Evolutionary conservation across 2,329 filamentous ascomycete genomes (phyloP).

Genomic region (Metarhizium album): DNA sequence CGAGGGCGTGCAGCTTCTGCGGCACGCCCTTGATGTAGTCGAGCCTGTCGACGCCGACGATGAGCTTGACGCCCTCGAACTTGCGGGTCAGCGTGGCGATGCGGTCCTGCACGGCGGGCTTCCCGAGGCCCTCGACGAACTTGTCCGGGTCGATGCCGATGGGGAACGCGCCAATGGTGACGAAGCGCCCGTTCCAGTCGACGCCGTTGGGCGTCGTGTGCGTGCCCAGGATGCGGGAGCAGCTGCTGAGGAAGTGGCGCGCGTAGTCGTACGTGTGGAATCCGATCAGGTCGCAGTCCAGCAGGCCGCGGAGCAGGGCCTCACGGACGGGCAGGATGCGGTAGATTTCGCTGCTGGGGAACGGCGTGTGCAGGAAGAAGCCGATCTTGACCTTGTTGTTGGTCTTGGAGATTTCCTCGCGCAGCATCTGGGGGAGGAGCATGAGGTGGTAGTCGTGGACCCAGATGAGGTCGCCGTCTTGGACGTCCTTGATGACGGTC

Average conservation of each 20-base stretch:
- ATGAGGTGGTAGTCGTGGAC: constrained; percentile 98
- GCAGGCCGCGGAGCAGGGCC: constrained; percentile 72
- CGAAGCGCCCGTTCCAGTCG: constrained; percentile 77
- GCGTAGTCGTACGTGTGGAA: constrained; percentile 99
- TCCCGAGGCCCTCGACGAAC: constrained; percentile 80
- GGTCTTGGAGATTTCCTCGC: constrained; percentile 69
- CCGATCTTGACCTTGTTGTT: constrained; percentile 95
- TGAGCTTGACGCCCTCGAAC: constrained; percentile 91
- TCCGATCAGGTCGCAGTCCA: constrained; percentile 90
- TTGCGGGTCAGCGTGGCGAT: constrained; percentile 78
- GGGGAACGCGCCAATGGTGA: constrained; percentile 89
- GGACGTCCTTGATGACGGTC: constrained; percentile 73
- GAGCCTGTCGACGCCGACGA: constrained; percentile 90
- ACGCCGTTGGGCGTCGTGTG: constrained; percentile 86
- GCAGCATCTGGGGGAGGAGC: constrained; percentile 90
- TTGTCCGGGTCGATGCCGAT: constrained; percentile 98
- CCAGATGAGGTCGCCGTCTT: constrained; percentile 93
- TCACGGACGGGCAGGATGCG: constrained; percentile 88
- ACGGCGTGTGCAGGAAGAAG: constrained; percentile 96
- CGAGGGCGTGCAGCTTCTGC: constrained; percentile 91
- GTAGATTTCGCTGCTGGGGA: constrained; percentile 95
- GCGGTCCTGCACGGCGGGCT: constrained; percentile 75
- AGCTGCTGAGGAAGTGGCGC: constrained; percentile 93
- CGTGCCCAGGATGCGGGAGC: constrained; percentile 76
- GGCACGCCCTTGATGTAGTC: constrained; percentile 99